These are phyloP conservation scores for Aspergillus diversus DNA, from an alignment of 495 filamentous ascomycete species.

Conservation along the genomic window DNA sequence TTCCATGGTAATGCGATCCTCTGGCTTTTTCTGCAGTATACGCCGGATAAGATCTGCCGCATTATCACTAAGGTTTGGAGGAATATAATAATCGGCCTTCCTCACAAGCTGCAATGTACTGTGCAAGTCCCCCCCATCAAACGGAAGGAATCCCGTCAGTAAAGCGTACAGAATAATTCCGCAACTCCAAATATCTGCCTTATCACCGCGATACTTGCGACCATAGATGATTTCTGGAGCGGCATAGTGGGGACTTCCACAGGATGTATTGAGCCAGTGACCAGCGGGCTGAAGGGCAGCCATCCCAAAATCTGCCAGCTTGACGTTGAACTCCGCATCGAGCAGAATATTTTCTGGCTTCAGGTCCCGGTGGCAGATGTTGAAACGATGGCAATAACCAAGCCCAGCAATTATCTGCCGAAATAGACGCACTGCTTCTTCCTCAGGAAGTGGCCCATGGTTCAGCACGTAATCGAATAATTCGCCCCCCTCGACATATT, in stretches of 20 bases:
- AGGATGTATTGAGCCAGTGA: slow-evolving; percentile 80
- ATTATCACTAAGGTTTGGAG: slow-evolving; percentile 65
- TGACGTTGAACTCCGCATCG: slow-evolving; percentile 70
- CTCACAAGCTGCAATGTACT: slow-evolving; percentile 68
- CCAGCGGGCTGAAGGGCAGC: slow-evolving; percentile 83
- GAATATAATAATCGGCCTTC: slow-evolving; percentile 73
- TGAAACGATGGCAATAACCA: slow-evolving; percentile 88
- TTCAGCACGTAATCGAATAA: slow-evolving; percentile 80
- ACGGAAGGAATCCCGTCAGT: slow-evolving; percentile 78
- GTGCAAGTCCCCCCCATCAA: slow-evolving; percentile 66
- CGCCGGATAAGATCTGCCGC: slow-evolving; percentile 76
- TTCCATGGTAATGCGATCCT: slow-evolving; percentile 72
- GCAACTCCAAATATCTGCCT: slow-evolving; percentile 92
- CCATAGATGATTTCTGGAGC: slow-evolving; percentile 85
- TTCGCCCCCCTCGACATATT: slow-evolving; percentile 90
- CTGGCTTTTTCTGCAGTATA: slow-evolving; percentile 75
- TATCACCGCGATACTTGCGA: slow-evolving; percentile 75
- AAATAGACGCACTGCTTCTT: slow-evolving; percentile 81
- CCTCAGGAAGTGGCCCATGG: slow-evolving; percentile 69
- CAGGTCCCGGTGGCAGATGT: slow-evolving; percentile 93
- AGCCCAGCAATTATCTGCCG: slow-evolving; percentile 92
- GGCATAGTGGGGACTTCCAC: slow-evolving; percentile 95
- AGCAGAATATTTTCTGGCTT: slow-evolving; percentile 98
- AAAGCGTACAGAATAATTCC: slow-evolving; percentile 88
- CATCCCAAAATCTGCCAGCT: slow-evolving; percentile 98